Evolutionary conservation across 805 yeast species (phyloP).

Genomic region (Metschnikowia baotianmanensis): DNA sequence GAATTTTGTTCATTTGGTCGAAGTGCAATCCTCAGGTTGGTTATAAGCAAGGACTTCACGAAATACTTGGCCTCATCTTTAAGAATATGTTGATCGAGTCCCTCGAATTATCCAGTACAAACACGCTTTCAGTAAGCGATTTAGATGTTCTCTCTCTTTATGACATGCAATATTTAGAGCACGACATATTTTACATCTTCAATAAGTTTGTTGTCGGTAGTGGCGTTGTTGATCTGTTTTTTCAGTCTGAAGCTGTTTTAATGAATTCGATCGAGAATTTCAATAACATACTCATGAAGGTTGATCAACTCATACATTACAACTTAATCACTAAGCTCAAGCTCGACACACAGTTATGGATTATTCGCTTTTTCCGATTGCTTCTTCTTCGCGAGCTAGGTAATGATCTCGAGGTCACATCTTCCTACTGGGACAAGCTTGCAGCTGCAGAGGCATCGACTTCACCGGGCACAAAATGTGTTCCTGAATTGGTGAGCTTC

Average conservation of each 20-base stretch:
- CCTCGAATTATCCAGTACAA: constrained; percentile 16
- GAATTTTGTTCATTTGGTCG: constrained; percentile 48
- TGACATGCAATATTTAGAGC: constrained; percentile 35
- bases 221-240: constrained; percentile 33
- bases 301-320: constrained; percentile 48
- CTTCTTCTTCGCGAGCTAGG: constrained; percentile 50
- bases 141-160: constrained; percentile 36
- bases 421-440: constrained; percentile 50
- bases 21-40: constrained; percentile 43
- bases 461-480: constrained; percentile 7
- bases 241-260: constrained; percentile 41
- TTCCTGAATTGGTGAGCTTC: constrained; percentile 41
- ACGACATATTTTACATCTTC: constrained; percentile 46
- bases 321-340: constrained; percentile 41
- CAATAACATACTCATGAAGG: constrained; percentile 46
- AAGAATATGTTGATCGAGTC: constrained; percentile 39
- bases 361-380: constrained; percentile 50
- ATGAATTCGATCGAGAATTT: constrained; percentile 48
- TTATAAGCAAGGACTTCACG: constrained; percentile 53
- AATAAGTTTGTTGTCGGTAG: constrained; percentile 40
- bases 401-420: constrained; percentile 29
- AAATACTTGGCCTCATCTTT: constrained; percentile 48
- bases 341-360: constrained; percentile 53
- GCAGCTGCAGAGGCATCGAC: constrained; percentile 26
- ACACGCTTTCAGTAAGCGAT: constrained; percentile 25